Conservation (phyloP, 73 alveolate genomes). For the Paramecium caudatum region DNA sequence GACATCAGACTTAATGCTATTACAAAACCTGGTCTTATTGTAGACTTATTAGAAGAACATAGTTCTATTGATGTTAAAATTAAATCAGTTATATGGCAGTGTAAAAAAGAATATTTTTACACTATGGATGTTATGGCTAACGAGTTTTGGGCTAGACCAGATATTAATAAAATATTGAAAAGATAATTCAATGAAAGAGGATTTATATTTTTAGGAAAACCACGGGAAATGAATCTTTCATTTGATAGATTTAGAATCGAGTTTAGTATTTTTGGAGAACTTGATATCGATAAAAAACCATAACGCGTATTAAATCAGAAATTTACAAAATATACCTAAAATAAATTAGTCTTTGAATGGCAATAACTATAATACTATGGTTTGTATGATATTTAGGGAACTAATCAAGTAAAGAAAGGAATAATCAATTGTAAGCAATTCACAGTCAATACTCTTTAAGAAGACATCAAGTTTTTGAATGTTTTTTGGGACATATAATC, state of each 20-base stretch:
- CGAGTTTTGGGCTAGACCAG: slow-evolving; percentile 62
- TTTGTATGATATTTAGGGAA: neutral
- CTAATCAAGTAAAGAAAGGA: neutral
- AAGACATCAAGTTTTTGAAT: slow-evolving; percentile 12
- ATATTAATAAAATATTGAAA: slow-evolving; percentile 46
- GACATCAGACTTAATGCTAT: neutral
- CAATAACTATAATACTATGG: slow-evolving; percentile 20
- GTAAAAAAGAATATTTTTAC: slow-evolving; percentile 25
- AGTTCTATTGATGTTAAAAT: neutral
- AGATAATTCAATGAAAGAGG: slow-evolving; percentile 42
- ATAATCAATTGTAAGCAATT: neutral
- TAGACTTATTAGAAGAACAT: slow-evolving; percentile 44
- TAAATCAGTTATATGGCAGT: neutral
- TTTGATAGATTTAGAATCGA: neutral
- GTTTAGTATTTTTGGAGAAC: neutral
- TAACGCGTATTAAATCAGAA: neutral
- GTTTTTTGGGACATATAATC: neutral
- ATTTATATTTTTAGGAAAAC: slow-evolving; percentile 36
- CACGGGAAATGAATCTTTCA: slow-evolving; percentile 18
- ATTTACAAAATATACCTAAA: slow-evolving; percentile 9
- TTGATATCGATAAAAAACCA: neutral
- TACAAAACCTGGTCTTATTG: neutral
- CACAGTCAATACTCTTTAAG: neutral
- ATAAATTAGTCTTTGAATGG: slow-evolving; percentile 52
- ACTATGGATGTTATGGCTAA: slow-evolving; percentile 63